Evolutionary conservation across 805 yeast genomes (phyloP).

Genomic region (Sugiyamaella lignohabitans): DNA sequence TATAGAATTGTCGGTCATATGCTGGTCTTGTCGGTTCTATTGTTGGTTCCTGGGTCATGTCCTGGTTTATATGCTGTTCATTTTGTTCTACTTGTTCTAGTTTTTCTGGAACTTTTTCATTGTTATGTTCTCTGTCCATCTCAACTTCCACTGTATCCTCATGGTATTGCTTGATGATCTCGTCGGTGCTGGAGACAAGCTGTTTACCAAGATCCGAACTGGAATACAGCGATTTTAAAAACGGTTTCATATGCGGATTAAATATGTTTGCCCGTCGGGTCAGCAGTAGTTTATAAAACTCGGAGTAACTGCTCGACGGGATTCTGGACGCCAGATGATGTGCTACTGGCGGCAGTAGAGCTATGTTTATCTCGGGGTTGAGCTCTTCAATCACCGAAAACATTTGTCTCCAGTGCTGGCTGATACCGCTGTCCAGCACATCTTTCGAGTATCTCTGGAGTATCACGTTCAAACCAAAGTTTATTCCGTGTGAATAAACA

Average conservation of each 20-base stretch:
- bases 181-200: slow-evolving; percentile 6
- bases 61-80: neutral
- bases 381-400: slow-evolving; percentile 7
- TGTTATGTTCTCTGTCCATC: neutral
- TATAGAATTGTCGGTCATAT: slow-evolving; percentile 5
- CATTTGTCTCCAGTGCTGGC: slow-evolving; percentile 6
- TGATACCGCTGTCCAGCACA: neutral
- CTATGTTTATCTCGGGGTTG: slow-evolving; percentile 9
- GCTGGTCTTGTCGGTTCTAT: neutral
- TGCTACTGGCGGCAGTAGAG: slow-evolving; percentile 11
- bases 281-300: slow-evolving; percentile 15
- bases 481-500: slow-evolving; percentile 12
- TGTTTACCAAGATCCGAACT: slow-evolving; percentile 13
- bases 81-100: neutral
- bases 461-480: slow-evolving; percentile 15
- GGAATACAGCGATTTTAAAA: slow-evolving; percentile 7
- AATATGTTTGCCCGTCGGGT: slow-evolving; percentile 8
- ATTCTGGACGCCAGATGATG: slow-evolving; percentile 9
- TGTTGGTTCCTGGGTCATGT: too few relatives aligned
- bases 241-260: neutral
- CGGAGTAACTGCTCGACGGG: slow-evolving; percentile 9
- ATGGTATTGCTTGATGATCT: neutral
- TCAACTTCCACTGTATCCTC: too few relatives aligned
- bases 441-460: slow-evolving; percentile 3
- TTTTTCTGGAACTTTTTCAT: neutral